Percentiles rank a stretch among this genome's conserved stretches.
Conservation (phyloP, 192 early-diverging fungal genomes). For the Linderina pennispora region DNA sequence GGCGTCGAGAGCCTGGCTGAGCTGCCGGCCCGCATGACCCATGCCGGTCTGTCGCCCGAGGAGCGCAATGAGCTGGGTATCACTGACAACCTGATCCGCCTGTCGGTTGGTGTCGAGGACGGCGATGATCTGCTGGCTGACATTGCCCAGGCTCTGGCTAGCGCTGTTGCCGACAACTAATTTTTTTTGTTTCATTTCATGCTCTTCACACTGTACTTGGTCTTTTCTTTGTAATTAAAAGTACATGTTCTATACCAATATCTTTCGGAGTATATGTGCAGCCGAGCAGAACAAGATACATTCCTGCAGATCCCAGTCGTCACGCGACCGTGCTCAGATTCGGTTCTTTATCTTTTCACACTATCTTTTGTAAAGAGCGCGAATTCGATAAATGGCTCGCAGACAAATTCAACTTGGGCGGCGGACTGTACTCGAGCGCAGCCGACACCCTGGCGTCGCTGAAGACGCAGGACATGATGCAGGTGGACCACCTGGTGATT, state of each 20-base stretch:
- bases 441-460: conserved; percentile 10
- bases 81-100: conserved; percentile 86
- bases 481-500: conserved; percentile 69
- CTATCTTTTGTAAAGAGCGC: too few relatives aligned
- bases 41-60: conserved; percentile 83
- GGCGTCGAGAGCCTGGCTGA: conserved; percentile 94
- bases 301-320: too few relatives aligned
- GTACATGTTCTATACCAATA: too few relatives aligned
- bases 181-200: neutral
- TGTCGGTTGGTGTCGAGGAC: conserved; percentile 94
- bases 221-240: too few relatives aligned
- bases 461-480: conserved; percentile 11
- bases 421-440: conserved; percentile 1
- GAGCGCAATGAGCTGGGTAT: conserved; percentile 80
- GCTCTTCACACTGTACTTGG: too few relatives aligned
- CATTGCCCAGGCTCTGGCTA: conserved; percentile 60
- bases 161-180: conserved; percentile 42
- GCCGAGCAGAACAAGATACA: too few relatives aligned
- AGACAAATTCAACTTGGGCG: too few relatives aligned
- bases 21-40: conserved; percentile 94
- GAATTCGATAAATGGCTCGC: too few relatives aligned
- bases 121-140: conserved; percentile 80
- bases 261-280: too few relatives aligned
- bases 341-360: too few relatives aligned
- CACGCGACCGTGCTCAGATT: too few relatives aligned